phyloP scores from a whole-genome alignment of 345 rosid species.

The Odontarrhena argentea region DNA sequence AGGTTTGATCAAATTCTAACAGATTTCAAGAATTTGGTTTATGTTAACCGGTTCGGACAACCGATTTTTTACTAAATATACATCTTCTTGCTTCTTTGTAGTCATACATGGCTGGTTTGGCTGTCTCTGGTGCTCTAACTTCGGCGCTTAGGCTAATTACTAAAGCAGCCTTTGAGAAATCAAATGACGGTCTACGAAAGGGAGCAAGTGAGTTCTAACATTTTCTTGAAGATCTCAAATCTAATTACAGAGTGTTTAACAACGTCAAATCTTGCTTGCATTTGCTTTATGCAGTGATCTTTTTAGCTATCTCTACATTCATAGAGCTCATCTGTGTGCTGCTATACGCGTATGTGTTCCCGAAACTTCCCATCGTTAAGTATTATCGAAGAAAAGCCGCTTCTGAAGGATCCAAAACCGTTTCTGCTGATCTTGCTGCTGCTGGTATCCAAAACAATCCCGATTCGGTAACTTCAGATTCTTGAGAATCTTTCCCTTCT shows the following conservation, averaged over 20 bases:
- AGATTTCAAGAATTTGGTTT: conserved; percentile 7
- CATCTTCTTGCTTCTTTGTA: conserved; percentile 32
- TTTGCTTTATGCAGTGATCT: conserved; percentile 56
- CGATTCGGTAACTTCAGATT: conserved; percentile 31
- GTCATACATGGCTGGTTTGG: conserved; percentile 91
- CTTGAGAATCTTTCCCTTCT: neutral
- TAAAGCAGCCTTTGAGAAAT: conserved; percentile 72
- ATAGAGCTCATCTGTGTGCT: conserved; percentile 67
- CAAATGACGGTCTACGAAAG: conserved; percentile 67
- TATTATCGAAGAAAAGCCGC: too few relatives aligned
- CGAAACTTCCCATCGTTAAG: conserved; percentile 74
- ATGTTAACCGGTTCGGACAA: neutral
- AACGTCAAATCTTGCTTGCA: neutral
- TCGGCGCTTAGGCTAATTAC: conserved; percentile 76
- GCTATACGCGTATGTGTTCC: conserved; percentile 65
- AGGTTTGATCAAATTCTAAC: conserved; percentile 43
- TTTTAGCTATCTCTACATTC: conserved; percentile 70
- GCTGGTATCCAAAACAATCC: conserved; percentile 66
- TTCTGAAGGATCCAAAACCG: conserved; percentile 52
- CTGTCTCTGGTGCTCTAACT: conserved; percentile 83
- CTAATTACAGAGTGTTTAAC: neutral
- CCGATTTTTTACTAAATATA: neutral
- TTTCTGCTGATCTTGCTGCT: conserved; percentile 85
- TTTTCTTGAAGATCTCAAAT: neutral
- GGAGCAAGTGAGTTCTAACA: conserved; percentile 64